phyloP scores from a whole-genome alignment of 768 basidiomycete genomes.

The Boletus eberwhitei region DNA sequence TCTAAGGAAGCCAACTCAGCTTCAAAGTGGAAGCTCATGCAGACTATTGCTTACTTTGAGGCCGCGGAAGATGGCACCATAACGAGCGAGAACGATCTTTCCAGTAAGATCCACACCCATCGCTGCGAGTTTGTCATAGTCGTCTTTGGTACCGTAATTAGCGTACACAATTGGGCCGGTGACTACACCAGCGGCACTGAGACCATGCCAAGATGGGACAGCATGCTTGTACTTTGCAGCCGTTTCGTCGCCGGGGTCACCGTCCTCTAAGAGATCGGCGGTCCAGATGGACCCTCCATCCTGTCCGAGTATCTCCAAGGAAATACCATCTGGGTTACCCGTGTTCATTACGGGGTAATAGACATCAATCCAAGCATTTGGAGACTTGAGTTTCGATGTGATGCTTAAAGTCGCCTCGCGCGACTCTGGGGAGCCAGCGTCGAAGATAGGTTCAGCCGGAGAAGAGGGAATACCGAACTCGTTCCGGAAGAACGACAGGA shows the following conservation, averaged over 20 bases:
- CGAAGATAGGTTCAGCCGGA: slow-evolving; percentile 50
- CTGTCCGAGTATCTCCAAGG: slow-evolving; percentile 60
- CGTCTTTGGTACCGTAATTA: slow-evolving; percentile 74
- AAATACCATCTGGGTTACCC: slow-evolving; percentile 53
- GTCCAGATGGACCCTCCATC: slow-evolving; percentile 56
- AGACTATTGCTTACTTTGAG: slow-evolving; percentile 55
- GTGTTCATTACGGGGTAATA: slow-evolving; percentile 90
- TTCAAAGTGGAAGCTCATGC: slow-evolving; percentile 5
- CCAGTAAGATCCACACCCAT: slow-evolving; percentile 71
- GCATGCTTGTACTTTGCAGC: slow-evolving; percentile 63
- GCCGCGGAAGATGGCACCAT: slow-evolving; percentile 77
- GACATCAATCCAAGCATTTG: slow-evolving; percentile 77
- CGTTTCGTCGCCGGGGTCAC: slow-evolving; percentile 65
- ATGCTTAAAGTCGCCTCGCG: slow-evolving; percentile 62
- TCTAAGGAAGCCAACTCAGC: slow-evolving; percentile 36
- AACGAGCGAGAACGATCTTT: slow-evolving; percentile 75
- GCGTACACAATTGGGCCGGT: slow-evolving; percentile 71
- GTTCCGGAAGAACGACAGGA: slow-evolving; percentile 65
- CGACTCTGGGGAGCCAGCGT: slow-evolving; percentile 66
- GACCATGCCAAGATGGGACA: slow-evolving; percentile 84
- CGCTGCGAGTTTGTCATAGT: slow-evolving; percentile 59
- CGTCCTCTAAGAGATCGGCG: slow-evolving; percentile 73
- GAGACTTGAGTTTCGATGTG: slow-evolving; percentile 43
- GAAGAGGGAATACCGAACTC: slow-evolving; percentile 53
- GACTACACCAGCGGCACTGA: slow-evolving; percentile 74